Evolutionary conservation across 1,284 basidiomycete species (phyloP).

Genomic region (Trichosporon sp.): DNA sequence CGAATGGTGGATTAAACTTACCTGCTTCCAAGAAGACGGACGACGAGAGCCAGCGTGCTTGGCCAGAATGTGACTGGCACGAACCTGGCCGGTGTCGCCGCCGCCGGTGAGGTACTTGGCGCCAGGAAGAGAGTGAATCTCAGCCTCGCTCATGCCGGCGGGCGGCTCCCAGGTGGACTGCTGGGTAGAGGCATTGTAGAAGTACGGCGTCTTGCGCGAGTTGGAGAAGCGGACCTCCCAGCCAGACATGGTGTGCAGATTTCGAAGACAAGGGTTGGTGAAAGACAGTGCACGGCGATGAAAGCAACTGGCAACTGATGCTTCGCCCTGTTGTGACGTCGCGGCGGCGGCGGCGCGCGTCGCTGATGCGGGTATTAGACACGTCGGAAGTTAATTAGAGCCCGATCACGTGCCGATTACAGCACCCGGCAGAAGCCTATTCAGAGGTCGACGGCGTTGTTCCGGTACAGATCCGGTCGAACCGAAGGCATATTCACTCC

Average conservation of each 20-base stretch:
- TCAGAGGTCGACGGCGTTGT: background rate
- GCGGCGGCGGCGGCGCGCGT: no score
- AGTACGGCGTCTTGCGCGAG: conserved; percentile 78
- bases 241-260: conserved; percentile 8
- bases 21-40: conserved; percentile 88
- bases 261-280: background rate
- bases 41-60: conserved; percentile 84
- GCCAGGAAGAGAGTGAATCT: conserved; percentile 64
- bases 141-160: conserved; percentile 57
- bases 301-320: no score
- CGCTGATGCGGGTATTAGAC: no score
- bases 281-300: background rate
- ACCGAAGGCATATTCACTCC: background rate
- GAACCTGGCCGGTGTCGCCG: conserved; percentile 55
- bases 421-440: background rate
- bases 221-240: conserved; percentile 83
- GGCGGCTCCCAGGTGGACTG: conserved; percentile 82
- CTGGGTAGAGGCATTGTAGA: conserved; percentile 67
- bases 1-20: no score
- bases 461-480: background rate
- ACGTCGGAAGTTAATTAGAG: background rate
- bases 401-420: conserved; percentile 3
- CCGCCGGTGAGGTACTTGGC: conserved; percentile 50
- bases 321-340: conserved; percentile 1
- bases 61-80: conserved; percentile 89